Conservation (phyloP, 2,329 filamentous ascomycete genomes). For the Gaeumannomyces tritici region DNA sequence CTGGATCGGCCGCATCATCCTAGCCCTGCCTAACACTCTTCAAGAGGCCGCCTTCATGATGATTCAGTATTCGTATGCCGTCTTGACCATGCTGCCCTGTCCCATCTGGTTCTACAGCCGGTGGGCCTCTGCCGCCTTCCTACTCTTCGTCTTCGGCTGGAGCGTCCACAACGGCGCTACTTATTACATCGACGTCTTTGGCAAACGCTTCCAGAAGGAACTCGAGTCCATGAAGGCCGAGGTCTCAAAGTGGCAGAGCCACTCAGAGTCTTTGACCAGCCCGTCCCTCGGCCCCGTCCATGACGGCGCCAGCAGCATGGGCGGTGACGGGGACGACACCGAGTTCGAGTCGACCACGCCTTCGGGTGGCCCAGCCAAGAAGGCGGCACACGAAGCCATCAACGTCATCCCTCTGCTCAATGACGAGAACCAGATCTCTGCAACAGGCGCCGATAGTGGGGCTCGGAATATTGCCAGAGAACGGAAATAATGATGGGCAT, state of each 20-base stretch:
- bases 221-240: constrained; percentile 82
- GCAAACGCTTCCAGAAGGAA: constrained; percentile 93
- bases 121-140: constrained; percentile 67
- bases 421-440: constrained; percentile 27
- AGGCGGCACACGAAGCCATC: constrained; percentile 21
- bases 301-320: constrained; percentile 8
- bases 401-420: constrained; percentile 49
- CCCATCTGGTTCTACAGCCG: constrained; percentile 90
- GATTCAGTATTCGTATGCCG: constrained; percentile 87
- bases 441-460: constrained; percentile 22
- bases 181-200: constrained; percentile 97
- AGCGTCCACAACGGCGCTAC: constrained; percentile 95
- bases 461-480: constrained; percentile 37
- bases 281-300: constrained; percentile 27
- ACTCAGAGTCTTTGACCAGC: constrained; percentile 34
- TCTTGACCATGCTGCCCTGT: constrained; percentile 89
- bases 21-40: constrained; percentile 62
- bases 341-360: constrained; percentile 10
- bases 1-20: constrained; percentile 78
- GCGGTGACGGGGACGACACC: constrained; percentile 9
- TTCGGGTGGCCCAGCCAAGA: constrained; percentile 8
- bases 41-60: constrained; percentile 93
- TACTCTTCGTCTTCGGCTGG: constrained; percentile 81
- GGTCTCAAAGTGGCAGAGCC: constrained; percentile 77
- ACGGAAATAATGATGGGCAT: constrained; percentile 17